These are phyloP conservation scores for Lipomyces sp. DNA, from an alignment of 805 yeast genomes.

Conservation along the genomic window DNA sequence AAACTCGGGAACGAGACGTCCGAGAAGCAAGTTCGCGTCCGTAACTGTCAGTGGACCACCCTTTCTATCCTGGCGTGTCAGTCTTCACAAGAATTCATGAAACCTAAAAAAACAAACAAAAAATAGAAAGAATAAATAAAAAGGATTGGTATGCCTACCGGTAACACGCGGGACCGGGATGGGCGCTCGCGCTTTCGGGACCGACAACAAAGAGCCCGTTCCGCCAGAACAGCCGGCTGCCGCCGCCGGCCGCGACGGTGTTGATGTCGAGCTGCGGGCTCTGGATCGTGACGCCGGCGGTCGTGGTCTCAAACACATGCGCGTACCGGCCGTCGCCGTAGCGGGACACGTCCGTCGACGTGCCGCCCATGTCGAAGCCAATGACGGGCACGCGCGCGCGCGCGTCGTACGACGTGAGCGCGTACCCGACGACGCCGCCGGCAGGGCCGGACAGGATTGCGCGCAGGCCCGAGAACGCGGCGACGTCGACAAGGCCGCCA, in stretches of 20 bases:
- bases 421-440: slow-evolving; percentile 94
- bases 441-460: slow-evolving; percentile 96
- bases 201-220: slow-evolving; percentile 78
- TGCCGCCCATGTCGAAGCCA: slow-evolving; percentile 91
- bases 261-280: slow-evolving; percentile 80
- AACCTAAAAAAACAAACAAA: background rate
- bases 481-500: slow-evolving; percentile 88
- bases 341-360: slow-evolving; percentile 81
- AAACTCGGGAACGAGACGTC: slow-evolving; percentile 66
- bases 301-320: slow-evolving; percentile 77
- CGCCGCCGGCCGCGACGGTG: slow-evolving; percentile 86
- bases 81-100: background rate
- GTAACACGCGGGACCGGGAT: slow-evolving; percentile 88
- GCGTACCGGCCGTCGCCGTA: slow-evolving; percentile 66
- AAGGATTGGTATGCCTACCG: too few species aligned
- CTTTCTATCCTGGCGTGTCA: slow-evolving; percentile 46
- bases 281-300: slow-evolving; percentile 79
- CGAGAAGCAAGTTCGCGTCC: slow-evolving; percentile 74
- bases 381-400: slow-evolving; percentile 58
- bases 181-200: slow-evolving; percentile 82
- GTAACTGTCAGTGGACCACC: slow-evolving; percentile 83
- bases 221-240: slow-evolving; percentile 62
- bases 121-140: too few species aligned
- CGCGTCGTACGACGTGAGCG: slow-evolving; percentile 69
- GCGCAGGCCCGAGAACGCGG: slow-evolving; percentile 76